Evolutionary conservation across 108 stramenopile species (phyloP).

Genomic region (Conticribra weissflogii): DNA sequence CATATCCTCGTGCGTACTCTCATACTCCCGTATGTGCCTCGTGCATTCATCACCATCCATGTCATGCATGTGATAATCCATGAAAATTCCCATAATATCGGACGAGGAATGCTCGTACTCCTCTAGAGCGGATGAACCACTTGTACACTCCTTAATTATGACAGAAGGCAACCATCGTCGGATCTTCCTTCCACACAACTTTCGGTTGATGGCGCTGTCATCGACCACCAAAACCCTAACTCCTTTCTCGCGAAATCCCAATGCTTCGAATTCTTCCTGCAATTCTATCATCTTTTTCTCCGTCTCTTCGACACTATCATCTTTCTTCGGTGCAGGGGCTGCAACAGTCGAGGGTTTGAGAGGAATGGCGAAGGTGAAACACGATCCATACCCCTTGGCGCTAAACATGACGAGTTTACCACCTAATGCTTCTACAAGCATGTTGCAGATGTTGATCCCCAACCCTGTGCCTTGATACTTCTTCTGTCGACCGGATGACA

Average conservation of each 20-base stretch:
- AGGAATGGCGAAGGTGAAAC: conserved; percentile 36
- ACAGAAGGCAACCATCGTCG: conserved; percentile 12
- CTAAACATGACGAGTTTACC: conserved; percentile 24
- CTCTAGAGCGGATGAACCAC: conserved; percentile 9
- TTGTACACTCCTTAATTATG: conserved; percentile 22
- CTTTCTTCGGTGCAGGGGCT: neutral
- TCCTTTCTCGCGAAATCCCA: neutral
- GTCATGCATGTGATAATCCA: conserved; percentile 37
- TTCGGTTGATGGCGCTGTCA: conserved; percentile 28
- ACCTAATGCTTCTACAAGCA: conserved; percentile 17
- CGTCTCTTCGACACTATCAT: neutral
- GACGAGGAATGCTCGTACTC: conserved; percentile 20
- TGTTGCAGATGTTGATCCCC: conserved; percentile 41
- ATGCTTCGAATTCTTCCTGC: no score
- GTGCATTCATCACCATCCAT: conserved; percentile 33
- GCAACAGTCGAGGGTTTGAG: conserved; percentile 8
- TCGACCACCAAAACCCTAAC: conserved; percentile 23
- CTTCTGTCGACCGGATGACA: conserved; percentile 33
- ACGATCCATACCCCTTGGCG: conserved; percentile 17
- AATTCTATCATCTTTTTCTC: no score
- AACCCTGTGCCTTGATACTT: conserved; percentile 47
- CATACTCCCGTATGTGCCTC: conserved; percentile 26
- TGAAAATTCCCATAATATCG: conserved; percentile 30
- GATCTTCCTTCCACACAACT: conserved; percentile 29
- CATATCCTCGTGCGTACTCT: conserved; percentile 17